Evolutionary conservation across 164 flowering plant genomes (phyloP), one percentile per base, ranked within the genome.

Genomic region (Taxillus chinensis): DNA sequence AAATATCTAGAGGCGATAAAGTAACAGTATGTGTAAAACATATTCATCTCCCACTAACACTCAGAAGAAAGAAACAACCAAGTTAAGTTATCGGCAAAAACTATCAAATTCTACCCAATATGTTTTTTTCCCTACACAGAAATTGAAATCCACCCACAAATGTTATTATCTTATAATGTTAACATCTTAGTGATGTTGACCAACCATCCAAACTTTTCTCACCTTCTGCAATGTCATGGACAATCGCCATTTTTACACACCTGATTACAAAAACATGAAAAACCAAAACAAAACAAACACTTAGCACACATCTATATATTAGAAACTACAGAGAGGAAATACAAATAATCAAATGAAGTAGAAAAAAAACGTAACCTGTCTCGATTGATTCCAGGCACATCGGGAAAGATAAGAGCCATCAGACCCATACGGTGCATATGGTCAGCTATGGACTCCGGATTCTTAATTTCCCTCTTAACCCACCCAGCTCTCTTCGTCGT

Each of bases 171-270:
- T 27, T 27, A 27, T 27, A 27, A 27, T 27, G 27, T 27, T 27
- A 27, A 27, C 27, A 27, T 27, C 27, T 27, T 27, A 27, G 27
- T 27, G 27, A 27, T 27, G 27, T 27, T 27, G 27, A 27, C 27
- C 27, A 27, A 27, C 27, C 27, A 27, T 27, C 27, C 27, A n/a
- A 54, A 65, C 11, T 13, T 37, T 11, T 27, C 72, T 63, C 59
- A 92, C 98, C 96, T 85, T 93, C 98, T 0, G 98, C 97, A 68
- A 93, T 88, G 63, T 93, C 98, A 78, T 93, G 98, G 17, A 93
- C 98, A 72, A 93, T 83, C 11, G 97, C 95, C 92, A 93, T 88
- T 72, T 90, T 93, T 7, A 93, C 57, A 67, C 96, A 93, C 92
- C 98, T 90, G 75, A 67, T 66, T 51, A 43, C 11, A 60, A 55